Percentiles rank a stretch among this genome's conserved stretches.
These are phyloP conservation scores for Apophysomyces elegans DNA, from an alignment of 371 early-diverging fungal genomes.

Conservation along the genomic window DNA sequence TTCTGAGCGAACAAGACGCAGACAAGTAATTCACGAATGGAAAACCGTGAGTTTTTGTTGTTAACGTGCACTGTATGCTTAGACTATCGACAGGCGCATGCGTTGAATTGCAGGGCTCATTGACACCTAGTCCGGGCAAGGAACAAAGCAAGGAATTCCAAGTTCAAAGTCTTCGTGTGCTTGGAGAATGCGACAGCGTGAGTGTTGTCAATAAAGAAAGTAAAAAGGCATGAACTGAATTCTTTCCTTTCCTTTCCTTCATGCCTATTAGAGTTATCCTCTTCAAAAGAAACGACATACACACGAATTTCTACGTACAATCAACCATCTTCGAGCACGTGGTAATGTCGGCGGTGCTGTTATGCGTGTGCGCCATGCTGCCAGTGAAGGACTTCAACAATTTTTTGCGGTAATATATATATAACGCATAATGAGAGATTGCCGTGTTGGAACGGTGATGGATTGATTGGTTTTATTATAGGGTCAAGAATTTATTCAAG, in stretches of 20 bases:
- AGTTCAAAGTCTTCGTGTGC: conserved; percentile 56
- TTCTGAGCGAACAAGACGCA: conserved; percentile 58
- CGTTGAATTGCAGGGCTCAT: conserved; percentile 66
- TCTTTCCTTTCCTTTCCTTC: too few species aligned
- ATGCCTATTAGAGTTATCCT: conserved; percentile 69
- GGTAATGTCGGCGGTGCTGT: conserved; percentile 78
- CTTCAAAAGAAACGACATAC: conserved; percentile 87
- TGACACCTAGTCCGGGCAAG: conserved; percentile 72
- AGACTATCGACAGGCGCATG: conserved; percentile 75
- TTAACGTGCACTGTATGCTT: not conserved
- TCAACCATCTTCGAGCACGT: conserved; percentile 80
- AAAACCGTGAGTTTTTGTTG: not conserved
- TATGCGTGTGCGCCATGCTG: conserved; percentile 70
- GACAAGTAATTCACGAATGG: conserved; percentile 44
- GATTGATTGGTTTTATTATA: conserved; percentile 14
- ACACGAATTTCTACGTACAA: conserved; percentile 79
- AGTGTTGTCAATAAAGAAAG: not conserved
- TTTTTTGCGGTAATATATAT: conserved; percentile 68
- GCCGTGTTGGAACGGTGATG: too few species aligned
- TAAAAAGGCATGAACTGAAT: too few species aligned
- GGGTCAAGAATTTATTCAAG: conserved; percentile 74
- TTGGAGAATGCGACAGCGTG: conserved; percentile 75
- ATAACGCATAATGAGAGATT: not conserved
- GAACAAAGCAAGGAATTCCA: conserved; percentile 79
- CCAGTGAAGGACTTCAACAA: conserved; percentile 68